phyloP scores from a whole-genome alignment of 768 basidiomycete species.

The Cystofilobasidium bisporidii region DNA sequence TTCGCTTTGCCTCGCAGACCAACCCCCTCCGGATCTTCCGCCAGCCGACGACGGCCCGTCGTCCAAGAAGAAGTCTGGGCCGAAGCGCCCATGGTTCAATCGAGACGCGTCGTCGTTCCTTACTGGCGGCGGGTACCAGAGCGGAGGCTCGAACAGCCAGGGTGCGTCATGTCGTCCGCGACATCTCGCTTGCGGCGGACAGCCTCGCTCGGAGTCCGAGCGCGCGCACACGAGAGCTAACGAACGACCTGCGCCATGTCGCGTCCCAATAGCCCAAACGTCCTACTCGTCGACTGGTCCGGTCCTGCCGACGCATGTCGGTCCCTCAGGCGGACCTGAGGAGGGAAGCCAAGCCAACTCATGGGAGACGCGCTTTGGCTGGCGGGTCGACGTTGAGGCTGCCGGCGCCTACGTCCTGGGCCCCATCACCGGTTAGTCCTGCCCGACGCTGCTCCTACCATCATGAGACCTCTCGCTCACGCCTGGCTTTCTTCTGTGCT shows the following conservation, averaged over 20 bases:
- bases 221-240: no score
- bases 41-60: slow-evolving; percentile 14
- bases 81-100: slow-evolving; percentile 20
- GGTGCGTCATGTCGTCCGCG: not conserved
- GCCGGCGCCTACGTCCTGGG: slow-evolving; percentile 59
- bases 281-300: slow-evolving; percentile 9
- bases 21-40: slow-evolving; percentile 27
- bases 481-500: not conserved
- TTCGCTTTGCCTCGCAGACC: slow-evolving; percentile 14
- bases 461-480: not conserved
- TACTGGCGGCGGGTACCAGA: slow-evolving; percentile 7
- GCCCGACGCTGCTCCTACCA: no score
- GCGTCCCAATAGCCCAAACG: slow-evolving; percentile 13
- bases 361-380: slow-evolving; percentile 62
- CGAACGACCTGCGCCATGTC: no score
- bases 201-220: no score
- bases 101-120: slow-evolving; percentile 13
- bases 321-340: not conserved
- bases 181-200: no score
- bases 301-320: not conserved
- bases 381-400: slow-evolving; percentile 59
- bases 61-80: not conserved
- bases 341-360: slow-evolving; percentile 42
- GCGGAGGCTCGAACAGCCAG: not conserved
- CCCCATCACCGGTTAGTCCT: slow-evolving; percentile 58